Conservation (phyloP, 305 asterid species). For the Fraxinus sp. region DNA sequence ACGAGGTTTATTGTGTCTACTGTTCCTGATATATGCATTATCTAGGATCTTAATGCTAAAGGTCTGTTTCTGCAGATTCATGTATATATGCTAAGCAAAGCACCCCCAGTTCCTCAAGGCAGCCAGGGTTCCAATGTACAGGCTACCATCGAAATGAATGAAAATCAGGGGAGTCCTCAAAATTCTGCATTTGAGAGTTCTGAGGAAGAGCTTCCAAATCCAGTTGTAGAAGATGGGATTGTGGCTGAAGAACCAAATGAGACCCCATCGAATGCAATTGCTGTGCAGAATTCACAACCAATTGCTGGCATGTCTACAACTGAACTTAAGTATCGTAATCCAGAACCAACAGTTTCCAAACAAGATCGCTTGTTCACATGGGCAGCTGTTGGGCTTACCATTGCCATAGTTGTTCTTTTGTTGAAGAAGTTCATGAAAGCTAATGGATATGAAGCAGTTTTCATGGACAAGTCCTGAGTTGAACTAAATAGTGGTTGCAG, state of each 20-base stretch:
- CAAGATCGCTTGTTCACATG: slow-evolving; percentile 73
- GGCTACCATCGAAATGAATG: slow-evolving; percentile 24
- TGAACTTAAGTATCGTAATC: slow-evolving; percentile 40
- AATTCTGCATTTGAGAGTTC: slow-evolving; percentile 25
- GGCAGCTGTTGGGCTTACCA: slow-evolving; percentile 76
- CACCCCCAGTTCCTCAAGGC: slow-evolving; percentile 49
- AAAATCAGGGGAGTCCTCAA: slow-evolving; percentile 24
- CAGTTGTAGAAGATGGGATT: slow-evolving; percentile 24
- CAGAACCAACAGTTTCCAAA: slow-evolving; percentile 38
- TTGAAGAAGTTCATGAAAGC: slow-evolving; percentile 83
- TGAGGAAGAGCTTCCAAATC: slow-evolving; percentile 25
- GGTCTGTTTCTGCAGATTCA: slow-evolving; percentile 49
- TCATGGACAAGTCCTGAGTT: slow-evolving; percentile 59
- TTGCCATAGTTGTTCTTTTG: slow-evolving; percentile 67
- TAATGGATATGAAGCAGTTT: slow-evolving; percentile 65
- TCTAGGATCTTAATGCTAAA: neutral
- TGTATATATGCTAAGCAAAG: slow-evolving; percentile 59
- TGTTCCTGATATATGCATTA: slow-evolving; percentile 1
- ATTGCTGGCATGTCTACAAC: slow-evolving; percentile 28
- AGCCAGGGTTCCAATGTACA: slow-evolving; percentile 28
- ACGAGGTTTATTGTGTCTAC: slow-evolving; percentile 51
- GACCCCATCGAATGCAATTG: slow-evolving; percentile 32
- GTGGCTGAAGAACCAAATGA: slow-evolving; percentile 19
- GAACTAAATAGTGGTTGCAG: slow-evolving; percentile 17
- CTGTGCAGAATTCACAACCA: slow-evolving; percentile 35